Conservation (phyloP, 2,329 filamentous ascomycete genomes). For the Coniochaeta prunicola region DNA sequence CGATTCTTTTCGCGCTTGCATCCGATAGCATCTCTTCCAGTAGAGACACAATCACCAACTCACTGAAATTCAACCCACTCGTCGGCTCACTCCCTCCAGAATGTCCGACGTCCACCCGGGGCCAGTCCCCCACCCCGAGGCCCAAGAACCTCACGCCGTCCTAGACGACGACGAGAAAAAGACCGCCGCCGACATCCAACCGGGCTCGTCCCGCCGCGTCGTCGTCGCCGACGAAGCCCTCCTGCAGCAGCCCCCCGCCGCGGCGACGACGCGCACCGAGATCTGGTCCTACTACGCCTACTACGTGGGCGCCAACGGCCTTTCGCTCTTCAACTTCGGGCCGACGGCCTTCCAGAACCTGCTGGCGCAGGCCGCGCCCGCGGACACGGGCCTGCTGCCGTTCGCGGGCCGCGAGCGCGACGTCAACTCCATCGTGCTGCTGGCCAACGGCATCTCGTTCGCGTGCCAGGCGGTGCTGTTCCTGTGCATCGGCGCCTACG, state of each 20-base stretch:
- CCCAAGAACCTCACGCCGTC: neutral
- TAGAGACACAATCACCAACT: neutral
- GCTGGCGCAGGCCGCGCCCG: slow-evolving; percentile 51
- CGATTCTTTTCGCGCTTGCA: no score
- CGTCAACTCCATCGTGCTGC: slow-evolving; percentile 59
- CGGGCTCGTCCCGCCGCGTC: neutral
- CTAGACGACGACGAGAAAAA: neutral
- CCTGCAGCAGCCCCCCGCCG: neutral
- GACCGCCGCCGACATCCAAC: neutral
- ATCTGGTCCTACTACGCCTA: slow-evolving; percentile 29
- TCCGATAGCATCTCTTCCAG: no score
- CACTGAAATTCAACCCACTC: neutral
- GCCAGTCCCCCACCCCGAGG: neutral
- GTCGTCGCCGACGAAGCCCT: neutral
- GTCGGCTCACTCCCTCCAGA: neutral
- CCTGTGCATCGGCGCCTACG: slow-evolving; percentile 42
- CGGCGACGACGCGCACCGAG: neutral
- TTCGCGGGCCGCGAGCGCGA: slow-evolving; percentile 51
- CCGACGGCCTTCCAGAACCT: slow-evolving; percentile 60
- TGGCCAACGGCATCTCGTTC: slow-evolving; percentile 61
- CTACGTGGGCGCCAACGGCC: slow-evolving; percentile 61
- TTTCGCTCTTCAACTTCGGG: slow-evolving; percentile 55
- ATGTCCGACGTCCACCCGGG: neutral
- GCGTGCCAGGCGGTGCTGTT: slow-evolving; percentile 56
- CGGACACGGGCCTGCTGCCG: slow-evolving; percentile 39